Evolutionary conservation across 768 basidiomycete species (phyloP).

Genomic region (Russula vinacea): DNA sequence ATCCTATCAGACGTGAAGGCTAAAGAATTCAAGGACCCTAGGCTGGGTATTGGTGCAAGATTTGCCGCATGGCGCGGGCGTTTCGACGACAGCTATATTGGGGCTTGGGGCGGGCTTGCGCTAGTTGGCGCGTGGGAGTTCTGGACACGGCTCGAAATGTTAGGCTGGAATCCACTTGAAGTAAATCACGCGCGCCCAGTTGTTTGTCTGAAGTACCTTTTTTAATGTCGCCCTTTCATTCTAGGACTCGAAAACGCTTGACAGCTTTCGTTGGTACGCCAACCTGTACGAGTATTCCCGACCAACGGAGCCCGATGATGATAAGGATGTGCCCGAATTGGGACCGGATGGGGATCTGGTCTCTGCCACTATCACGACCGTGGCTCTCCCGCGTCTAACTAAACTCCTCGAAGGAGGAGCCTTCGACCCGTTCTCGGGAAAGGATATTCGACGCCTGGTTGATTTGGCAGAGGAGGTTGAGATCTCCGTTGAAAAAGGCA

Average conservation of each 20-base stretch:
- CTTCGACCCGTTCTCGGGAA: conserved; percentile 75
- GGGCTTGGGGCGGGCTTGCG: conserved; percentile 87
- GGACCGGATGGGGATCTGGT: conserved; percentile 87
- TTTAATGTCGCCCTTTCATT: conserved; percentile 23
- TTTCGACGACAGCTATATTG: conserved; percentile 77
- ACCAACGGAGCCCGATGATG: conserved; percentile 28
- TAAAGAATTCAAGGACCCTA: conserved; percentile 80
- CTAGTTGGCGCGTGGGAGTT: conserved; percentile 92
- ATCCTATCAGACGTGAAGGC: conserved; percentile 80
- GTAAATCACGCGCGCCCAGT: conserved; percentile 41
- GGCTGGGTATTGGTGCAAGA: conserved; percentile 59
- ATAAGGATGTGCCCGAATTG: conserved; percentile 53
- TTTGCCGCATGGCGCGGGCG: conserved; percentile 71
- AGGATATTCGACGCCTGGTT: conserved; percentile 56
- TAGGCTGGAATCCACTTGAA: conserved; percentile 86
- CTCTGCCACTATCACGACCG: conserved; percentile 82
- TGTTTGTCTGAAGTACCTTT: not conserved
- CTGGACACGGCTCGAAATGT: conserved; percentile 82
- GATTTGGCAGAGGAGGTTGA: conserved; percentile 82
- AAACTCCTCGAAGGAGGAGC: conserved; percentile 76
- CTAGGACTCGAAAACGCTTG: conserved; percentile 55
- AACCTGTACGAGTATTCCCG: conserved; percentile 72
- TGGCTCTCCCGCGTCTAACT: conserved; percentile 69
- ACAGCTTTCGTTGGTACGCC: conserved; percentile 82
- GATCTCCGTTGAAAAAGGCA: conserved; percentile 62